Base-by-base conservation (phyloP, 2,329 filamentous ascomycete genomes). In the Claviceps monticola region DNA sequence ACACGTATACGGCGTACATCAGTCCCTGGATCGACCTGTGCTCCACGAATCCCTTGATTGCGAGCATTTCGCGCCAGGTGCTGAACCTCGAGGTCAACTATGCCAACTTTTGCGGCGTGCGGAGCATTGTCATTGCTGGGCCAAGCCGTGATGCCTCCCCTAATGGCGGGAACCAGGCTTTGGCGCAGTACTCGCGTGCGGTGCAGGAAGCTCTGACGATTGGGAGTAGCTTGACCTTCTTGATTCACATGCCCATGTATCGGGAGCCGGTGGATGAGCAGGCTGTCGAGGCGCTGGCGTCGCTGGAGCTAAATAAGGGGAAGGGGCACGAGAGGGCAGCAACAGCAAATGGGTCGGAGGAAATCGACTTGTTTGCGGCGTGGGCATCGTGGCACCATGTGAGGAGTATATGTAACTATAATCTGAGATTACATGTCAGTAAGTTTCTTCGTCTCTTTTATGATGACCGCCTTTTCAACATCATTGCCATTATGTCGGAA, bases 301-400 rank as follows among this genome's bases (percentile, higher is more conserved):
- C 62, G 11, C 60, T 65, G 59, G 66, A 48, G 55, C 65, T 29
- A 41, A 54, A 55, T 14, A 58, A 58, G 29, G 29, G 34, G 26
- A 16, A 29, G 8, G 14, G 29, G 16, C 17, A 46, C 41, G 55
- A 55, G 16, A 58, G 58, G 4, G 16, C 48, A 8, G 55, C 66
- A 1, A 62, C 66, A 13, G 57, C 57, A 39, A 16, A 48, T 16
- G 53, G 66, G 37, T 60, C 61, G 6, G 70, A 72, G 36, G 75
- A 80, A 21, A 71, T 83, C 54, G 84, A 91, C 60, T 66, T 86
- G 0, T 93, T 88, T 66, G 83, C 83, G 50, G 77, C 83, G 2
- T 98, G 94, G 94, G 90, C 97, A 67, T 84, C 86, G 1, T 98
- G 93, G 93, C 84, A 98, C 65, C 75, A 84, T 21, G 85, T 98